phyloP scores from a whole-genome alignment of 768 basidiomycete genomes.

The Russula emetica region DNA sequence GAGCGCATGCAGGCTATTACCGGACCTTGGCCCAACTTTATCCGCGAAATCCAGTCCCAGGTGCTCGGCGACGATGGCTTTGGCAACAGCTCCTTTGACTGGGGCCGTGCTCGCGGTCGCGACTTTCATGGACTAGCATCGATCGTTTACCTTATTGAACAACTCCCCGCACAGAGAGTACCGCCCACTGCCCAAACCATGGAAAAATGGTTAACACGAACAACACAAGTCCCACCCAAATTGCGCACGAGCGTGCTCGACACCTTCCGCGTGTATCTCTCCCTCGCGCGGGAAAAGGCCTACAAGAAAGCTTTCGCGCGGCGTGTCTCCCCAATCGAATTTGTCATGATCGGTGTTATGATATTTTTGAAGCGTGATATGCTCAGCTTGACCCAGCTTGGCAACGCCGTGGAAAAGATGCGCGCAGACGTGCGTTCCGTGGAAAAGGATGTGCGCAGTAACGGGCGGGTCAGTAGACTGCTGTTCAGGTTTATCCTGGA shows the following conservation, averaged over 20 bases:
- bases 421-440: constrained; percentile 47
- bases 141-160: constrained; percentile 34
- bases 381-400: constrained; percentile 40
- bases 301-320: constrained; percentile 37
- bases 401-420: constrained; percentile 47
- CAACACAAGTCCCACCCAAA: constrained; percentile 31
- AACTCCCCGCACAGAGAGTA: constrained; percentile 27
- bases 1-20: constrained; percentile 68
- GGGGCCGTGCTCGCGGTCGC: constrained; percentile 37
- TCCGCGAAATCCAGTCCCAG: constrained; percentile 50
- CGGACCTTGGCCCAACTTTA: constrained; percentile 52
- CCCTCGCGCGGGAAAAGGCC: constrained; percentile 41
- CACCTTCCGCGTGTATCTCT: constrained; percentile 46
- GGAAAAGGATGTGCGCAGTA: constrained; percentile 66
- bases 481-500: constrained; percentile 51
- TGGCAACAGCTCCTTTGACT: constrained; percentile 33
- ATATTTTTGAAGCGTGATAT: constrained; percentile 47
- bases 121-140: constrained; percentile 38
- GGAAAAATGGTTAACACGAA: constrained; percentile 33
- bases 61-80: constrained; percentile 43
- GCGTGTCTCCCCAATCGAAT: constrained; percentile 62
- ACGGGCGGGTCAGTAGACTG: constrained; percentile 51
- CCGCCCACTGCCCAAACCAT: constrained; percentile 28
- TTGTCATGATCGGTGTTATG: constrained; percentile 53
- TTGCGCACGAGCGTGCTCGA: constrained; percentile 38